Percentiles rank a stretch among this genome's conserved stretches.
These are phyloP conservation scores for Amylostereum chailletii DNA, from an alignment of 1,284 basidiomycete species.

Conservation along the genomic window DNA sequence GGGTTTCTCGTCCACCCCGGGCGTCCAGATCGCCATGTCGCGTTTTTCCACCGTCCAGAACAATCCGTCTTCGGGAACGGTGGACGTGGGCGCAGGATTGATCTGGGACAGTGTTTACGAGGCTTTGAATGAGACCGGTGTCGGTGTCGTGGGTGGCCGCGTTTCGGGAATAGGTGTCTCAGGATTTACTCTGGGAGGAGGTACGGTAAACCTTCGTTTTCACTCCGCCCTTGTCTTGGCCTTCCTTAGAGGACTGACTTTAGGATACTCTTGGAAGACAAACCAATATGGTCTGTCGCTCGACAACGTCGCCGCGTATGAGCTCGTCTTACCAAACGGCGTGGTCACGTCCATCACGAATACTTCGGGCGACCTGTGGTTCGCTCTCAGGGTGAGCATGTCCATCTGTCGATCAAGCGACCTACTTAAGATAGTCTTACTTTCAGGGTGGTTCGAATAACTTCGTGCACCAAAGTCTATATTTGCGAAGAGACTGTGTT, in stretches of 20 bases:
- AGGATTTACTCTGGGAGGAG: conserved; percentile 47
- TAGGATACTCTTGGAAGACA: conserved; percentile 46
- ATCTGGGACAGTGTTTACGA: conserved; percentile 52
- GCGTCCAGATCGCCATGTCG: conserved; percentile 46
- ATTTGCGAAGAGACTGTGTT: too few relatives aligned
- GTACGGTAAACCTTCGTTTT: conserved; percentile 19
- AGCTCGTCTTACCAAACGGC: conserved; percentile 41
- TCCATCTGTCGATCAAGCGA: neutral
- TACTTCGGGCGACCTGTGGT: conserved; percentile 33
- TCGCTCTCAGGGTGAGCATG: conserved; percentile 17
- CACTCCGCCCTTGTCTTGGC: neutral
- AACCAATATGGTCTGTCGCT: conserved; percentile 43
- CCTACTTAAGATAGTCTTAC: neutral
- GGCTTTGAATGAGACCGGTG: conserved; percentile 30
- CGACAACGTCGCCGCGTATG: conserved; percentile 37
- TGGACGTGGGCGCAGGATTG: conserved; percentile 38
- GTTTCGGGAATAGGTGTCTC: conserved; percentile 44
- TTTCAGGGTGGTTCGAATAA: conserved; percentile 4
- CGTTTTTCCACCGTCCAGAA: conserved; percentile 39
- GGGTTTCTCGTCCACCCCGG: conserved; percentile 42
- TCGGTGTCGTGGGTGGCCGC: conserved; percentile 47
- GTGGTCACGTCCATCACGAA: conserved; percentile 28
- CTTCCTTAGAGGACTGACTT: neutral
- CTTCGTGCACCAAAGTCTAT: neutral
- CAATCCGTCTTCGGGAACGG: conserved; percentile 27